phyloP scores from a whole-genome alignment of 805 yeast species.

The Candida morakotiae region DNA sequence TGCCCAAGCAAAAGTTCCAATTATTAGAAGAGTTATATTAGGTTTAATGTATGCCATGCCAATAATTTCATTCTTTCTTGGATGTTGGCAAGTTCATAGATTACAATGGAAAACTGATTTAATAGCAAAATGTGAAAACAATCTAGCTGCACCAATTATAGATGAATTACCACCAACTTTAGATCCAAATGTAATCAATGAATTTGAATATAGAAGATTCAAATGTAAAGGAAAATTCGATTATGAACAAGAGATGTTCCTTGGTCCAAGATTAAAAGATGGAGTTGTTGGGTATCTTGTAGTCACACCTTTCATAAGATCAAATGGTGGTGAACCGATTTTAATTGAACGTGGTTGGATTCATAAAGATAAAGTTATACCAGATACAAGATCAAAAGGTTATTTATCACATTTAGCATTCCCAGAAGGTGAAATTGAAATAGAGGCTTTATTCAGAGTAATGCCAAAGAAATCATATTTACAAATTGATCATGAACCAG shows the following conservation, averaged over 20 bases:
- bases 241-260: constrained; percentile 81
- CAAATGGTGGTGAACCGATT: constrained; percentile 71
- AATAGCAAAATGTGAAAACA: constrained; percentile 78
- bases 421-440: constrained; percentile 67
- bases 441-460: constrained; percentile 70
- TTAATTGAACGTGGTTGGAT: constrained; percentile 93
- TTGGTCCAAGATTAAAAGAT: constrained; percentile 82
- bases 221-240: constrained; percentile 73
- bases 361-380: constrained; percentile 60
- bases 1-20: constrained; percentile 32
- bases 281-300: constrained; percentile 70
- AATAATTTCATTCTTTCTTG: constrained; percentile 75
- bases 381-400: constrained; percentile 41
- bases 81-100: constrained; percentile 89
- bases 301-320: constrained; percentile 76
- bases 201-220: constrained; percentile 81
- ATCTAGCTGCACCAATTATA: constrained; percentile 68
- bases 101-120: constrained; percentile 84
- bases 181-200: constrained; percentile 60
- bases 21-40: constrained; percentile 36
- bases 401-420: constrained; percentile 64
- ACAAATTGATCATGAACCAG: constrained; percentile 66
- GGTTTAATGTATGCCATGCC: constrained; percentile 73
- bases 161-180: constrained; percentile 61
- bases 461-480: constrained; percentile 60